phyloP scores from a whole-genome alignment of 2,329 filamentous ascomycete species.

The Pseudocercospora pini-densiflorae region DNA sequence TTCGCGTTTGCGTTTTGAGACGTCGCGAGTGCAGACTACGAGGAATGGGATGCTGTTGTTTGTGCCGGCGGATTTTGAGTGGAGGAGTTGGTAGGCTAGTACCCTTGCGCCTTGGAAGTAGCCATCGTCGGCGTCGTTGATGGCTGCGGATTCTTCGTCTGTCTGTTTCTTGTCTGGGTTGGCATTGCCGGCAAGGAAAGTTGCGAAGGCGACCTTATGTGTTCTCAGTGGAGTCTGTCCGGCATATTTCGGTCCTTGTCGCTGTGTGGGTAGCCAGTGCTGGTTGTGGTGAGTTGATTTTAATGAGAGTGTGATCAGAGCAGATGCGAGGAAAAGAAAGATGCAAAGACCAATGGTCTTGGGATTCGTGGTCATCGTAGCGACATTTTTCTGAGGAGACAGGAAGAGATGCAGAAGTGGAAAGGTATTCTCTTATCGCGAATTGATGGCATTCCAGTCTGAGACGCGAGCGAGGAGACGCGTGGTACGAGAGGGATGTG shows the following conservation, averaged over 20 bases:
- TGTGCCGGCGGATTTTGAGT: constrained; percentile 41
- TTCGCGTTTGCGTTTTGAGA: constrained; percentile 41
- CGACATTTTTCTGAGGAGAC: constrained; percentile 20
- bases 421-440: constrained; percentile 14
- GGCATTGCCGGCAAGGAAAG: constrained; percentile 41
- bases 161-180: constrained; percentile 27
- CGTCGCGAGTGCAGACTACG: constrained; percentile 43
- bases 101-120: constrained; percentile 43
- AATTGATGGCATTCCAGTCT: constrained; percentile 7
- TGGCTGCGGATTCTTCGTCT: constrained; percentile 30
- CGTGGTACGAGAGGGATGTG: constrained; percentile 8
- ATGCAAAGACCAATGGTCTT: constrained; percentile 39
- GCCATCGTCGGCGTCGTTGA: constrained; percentile 40
- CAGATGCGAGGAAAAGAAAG: constrained; percentile 41
- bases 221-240: constrained; percentile 26
- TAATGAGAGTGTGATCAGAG: constrained; percentile 39
- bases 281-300: constrained; percentile 28
- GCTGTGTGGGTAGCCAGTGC: constrained; percentile 26
- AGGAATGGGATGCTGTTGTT: constrained; percentile 45
- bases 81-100: constrained; percentile 45
- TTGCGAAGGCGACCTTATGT: constrained; percentile 44
- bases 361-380: constrained; percentile 32
- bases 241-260: constrained; percentile 14
- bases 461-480: neutral
- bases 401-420: constrained; percentile 12